Conservation (phyloP, 495 filamentous ascomycete genomes). For the Aspergillus indologenus region DNA sequence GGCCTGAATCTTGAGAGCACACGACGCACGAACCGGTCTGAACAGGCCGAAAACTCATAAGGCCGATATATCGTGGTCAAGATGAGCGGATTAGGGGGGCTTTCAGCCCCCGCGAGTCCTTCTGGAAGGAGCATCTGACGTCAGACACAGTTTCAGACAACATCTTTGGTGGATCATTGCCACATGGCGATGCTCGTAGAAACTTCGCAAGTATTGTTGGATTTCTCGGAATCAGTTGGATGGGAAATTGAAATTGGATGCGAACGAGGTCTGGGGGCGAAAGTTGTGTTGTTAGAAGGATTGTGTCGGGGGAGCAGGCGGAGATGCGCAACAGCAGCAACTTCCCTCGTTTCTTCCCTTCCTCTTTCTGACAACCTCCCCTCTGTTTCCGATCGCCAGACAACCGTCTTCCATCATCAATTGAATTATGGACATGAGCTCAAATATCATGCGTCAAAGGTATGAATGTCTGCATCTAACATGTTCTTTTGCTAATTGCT, state of each 20-base stretch:
- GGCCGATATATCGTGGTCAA: not conserved
- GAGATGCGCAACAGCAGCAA: not conserved
- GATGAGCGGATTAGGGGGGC: not conserved
- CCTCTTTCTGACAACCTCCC: not conserved
- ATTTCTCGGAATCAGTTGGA: not conserved
- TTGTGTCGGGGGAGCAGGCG: not conserved
- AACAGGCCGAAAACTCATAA: not conserved
- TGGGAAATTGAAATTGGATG: not conserved
- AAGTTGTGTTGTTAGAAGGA: not conserved
- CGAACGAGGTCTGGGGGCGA: not conserved
- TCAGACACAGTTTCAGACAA: not conserved
- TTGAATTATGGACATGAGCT: not conserved
- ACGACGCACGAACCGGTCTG: not conserved
- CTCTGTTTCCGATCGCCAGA: no score
- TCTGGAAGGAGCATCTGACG: not conserved
- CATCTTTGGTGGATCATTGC: not conserved
- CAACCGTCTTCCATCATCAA: not conserved
- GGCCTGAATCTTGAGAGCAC: not conserved
- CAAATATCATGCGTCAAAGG: not conserved
- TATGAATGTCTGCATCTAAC: not conserved
- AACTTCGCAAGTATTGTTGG: not conserved
- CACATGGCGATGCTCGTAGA: not conserved
- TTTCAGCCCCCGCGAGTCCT: not conserved
- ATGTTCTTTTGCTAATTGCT: not conserved
- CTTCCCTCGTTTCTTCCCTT: not conserved